phyloP scores from a whole-genome alignment of 176 grass and related monocot genomes.

The Triticum timopheevii region DNA sequence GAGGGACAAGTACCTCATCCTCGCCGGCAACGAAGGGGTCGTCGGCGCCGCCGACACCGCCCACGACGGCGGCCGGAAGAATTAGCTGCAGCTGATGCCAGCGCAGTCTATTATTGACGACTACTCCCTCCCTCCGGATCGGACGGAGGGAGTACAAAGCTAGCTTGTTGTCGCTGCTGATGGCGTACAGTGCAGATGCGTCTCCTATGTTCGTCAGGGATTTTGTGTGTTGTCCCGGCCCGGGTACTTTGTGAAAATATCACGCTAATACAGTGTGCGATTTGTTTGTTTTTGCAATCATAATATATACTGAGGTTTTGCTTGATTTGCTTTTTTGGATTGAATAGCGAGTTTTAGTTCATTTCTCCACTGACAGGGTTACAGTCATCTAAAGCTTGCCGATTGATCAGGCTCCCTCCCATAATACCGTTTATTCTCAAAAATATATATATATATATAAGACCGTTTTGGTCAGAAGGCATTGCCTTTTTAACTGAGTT shows the following conservation, averaged over 20 bases:
- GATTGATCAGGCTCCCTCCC: too few relatives aligned
- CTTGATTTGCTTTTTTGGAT: too few relatives aligned
- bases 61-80: neutral
- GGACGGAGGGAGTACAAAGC: too few relatives aligned
- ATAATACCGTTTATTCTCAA: too few relatives aligned
- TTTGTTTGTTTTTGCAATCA: neutral
- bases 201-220: neutral
- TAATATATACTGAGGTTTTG: neutral
- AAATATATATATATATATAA: too few relatives aligned
- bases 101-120: neutral
- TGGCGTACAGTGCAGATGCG: neutral
- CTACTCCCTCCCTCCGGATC: too few relatives aligned
- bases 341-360: too few relatives aligned
- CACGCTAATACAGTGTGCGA: neutral
- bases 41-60: conserved; percentile 4
- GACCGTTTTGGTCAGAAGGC: too few relatives aligned
- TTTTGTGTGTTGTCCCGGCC: too few relatives aligned
- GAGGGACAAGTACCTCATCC: conserved; percentile 92
- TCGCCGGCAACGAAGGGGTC: conserved; percentile 77
- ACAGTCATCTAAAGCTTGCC: too few relatives aligned
- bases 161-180: neutral
- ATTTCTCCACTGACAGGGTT: too few relatives aligned
- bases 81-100: neutral
- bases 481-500: too few relatives aligned
- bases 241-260: neutral